Evolutionary conservation across 306 rosid species (phyloP).

Genomic region (Hippophae gyantsensis): DNA sequence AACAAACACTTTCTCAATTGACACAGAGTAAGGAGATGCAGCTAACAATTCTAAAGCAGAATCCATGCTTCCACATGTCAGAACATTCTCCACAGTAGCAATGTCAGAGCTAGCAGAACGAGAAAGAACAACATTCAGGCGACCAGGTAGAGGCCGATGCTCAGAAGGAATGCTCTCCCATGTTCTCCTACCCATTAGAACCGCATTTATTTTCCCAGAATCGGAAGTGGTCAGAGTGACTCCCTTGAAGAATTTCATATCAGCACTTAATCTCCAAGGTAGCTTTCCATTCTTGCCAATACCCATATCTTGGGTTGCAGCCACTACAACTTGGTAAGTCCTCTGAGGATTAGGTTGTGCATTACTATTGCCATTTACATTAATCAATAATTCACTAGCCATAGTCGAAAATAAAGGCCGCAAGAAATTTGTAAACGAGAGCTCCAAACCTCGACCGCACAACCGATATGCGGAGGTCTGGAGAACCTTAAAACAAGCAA

Average conservation of each 20-base stretch:
- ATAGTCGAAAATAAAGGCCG: slow-evolving; percentile 30
- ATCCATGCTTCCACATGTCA: slow-evolving; percentile 70
- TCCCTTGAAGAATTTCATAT: slow-evolving; percentile 61
- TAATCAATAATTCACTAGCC: slow-evolving; percentile 53
- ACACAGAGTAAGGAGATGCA: slow-evolving; percentile 75
- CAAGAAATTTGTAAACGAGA: slow-evolving; percentile 14
- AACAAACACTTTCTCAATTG: slow-evolving; percentile 91
- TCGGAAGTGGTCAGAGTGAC: slow-evolving; percentile 58
- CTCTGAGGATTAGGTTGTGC: slow-evolving; percentile 51
- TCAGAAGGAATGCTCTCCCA: slow-evolving; percentile 79
- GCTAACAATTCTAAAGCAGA: slow-evolving; percentile 92
- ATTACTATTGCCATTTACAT: slow-evolving; percentile 41
- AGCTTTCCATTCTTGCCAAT: slow-evolving; percentile 80
- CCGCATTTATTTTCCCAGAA: slow-evolving; percentile 72
- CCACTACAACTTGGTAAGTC: slow-evolving; percentile 84
- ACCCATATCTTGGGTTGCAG: slow-evolving; percentile 77
- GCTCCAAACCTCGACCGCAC: slow-evolving; percentile 25
- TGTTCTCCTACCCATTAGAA: slow-evolving; percentile 90
- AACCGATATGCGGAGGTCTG: slow-evolving; percentile 26
- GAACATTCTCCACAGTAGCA: slow-evolving; percentile 87
- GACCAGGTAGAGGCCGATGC: slow-evolving; percentile 65
- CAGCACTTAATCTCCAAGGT: slow-evolving; percentile 81
- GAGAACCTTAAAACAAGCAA: slow-evolving; percentile 25
- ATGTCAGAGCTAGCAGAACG: slow-evolving; percentile 91
- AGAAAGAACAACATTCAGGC: slow-evolving; percentile 87